A percentile compares a stretch with the other conserved stretches of the same genome.
These are phyloP conservation scores for Halophytophthora polymorphica DNA, from an alignment of 352 stramenopile species.

Conservation along the genomic window DNA sequence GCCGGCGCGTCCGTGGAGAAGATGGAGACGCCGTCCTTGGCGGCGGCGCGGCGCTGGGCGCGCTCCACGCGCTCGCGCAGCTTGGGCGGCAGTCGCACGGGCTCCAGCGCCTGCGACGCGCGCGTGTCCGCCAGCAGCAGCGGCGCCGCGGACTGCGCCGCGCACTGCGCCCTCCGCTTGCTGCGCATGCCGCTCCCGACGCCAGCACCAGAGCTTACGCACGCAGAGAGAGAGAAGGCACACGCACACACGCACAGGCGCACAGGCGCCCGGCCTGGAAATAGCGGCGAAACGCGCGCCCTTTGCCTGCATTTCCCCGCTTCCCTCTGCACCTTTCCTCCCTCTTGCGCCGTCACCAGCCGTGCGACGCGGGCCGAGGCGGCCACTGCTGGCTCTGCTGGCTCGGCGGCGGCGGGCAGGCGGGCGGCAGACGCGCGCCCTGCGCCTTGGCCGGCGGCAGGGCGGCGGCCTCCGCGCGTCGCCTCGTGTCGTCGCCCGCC, in stretches of 20 bases:
- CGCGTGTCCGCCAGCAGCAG: constrained; percentile 48
- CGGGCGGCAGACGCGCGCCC: not conserved
- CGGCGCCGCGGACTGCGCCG: constrained; percentile 4
- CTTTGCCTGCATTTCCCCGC: too few relatives aligned
- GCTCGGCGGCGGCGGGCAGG: too few relatives aligned
- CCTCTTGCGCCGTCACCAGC: too few relatives aligned
- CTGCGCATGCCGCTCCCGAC: too few relatives aligned
- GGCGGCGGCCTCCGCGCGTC: not conserved
- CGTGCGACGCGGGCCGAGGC: too few relatives aligned
- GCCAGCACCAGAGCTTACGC: too few relatives aligned
- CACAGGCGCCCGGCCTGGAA: too few relatives aligned
- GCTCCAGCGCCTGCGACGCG: constrained; percentile 54
- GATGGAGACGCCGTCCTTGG: constrained; percentile 73
- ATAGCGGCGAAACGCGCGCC: too few relatives aligned
- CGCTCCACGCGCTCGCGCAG: constrained; percentile 59
- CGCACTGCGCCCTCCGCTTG: constrained; percentile 1
- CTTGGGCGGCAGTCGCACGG: constrained; percentile 53
- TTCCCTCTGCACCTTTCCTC: too few relatives aligned
- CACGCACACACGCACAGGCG: too few relatives aligned
- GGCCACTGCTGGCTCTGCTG: too few relatives aligned
- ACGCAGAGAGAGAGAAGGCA: too few relatives aligned
- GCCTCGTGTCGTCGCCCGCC: constrained; percentile 44
- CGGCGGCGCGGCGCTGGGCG: constrained; percentile 58
- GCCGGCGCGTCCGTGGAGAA: constrained; percentile 38
- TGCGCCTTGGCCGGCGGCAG: constrained; percentile 10